phyloP scores from a whole-genome alignment of 2,329 filamentous ascomycete species.

The Kalaharituber pfeilii region DNA sequence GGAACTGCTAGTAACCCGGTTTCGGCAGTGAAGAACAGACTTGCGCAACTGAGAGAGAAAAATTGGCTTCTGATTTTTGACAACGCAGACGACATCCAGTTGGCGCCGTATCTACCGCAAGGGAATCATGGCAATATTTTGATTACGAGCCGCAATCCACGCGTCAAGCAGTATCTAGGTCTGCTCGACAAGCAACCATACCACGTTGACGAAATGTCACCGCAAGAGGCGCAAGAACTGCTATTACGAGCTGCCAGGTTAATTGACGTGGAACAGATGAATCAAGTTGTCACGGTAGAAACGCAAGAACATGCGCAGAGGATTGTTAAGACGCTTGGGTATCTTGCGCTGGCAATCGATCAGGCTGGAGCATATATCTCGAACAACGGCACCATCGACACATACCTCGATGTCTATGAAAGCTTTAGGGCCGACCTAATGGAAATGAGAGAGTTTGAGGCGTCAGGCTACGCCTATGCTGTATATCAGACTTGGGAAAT shows the following conservation, averaged over 20 bases:
- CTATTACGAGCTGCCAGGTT: background rate
- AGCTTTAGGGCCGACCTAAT: constrained; percentile 1
- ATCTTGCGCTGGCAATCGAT: constrained; percentile 8
- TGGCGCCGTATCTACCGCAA: background rate
- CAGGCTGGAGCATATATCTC: constrained; percentile 11
- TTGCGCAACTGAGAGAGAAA: background rate
- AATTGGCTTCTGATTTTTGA: constrained; percentile 11
- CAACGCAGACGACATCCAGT: constrained; percentile 10
- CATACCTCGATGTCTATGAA: constrained; percentile 6
- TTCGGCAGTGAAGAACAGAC: background rate
- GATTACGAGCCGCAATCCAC: background rate
- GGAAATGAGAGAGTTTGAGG: background rate
- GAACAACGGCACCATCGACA: background rate
- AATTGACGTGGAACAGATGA: background rate
- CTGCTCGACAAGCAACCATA: background rate
- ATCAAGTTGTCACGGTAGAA: background rate
- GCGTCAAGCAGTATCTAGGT: background rate
- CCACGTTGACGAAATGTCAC: background rate
- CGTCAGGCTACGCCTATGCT: background rate
- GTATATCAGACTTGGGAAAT: constrained; percentile 10
- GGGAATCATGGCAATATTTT: background rate
- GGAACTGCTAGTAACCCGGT: constrained; percentile 4
- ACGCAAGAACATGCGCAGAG: background rate
- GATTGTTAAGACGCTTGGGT: constrained; percentile 6
- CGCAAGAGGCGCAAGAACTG: background rate